Conservation (phyloP, 2,329 filamentous ascomycete genomes). For the Sclerotinia trifoliorum region DNA sequence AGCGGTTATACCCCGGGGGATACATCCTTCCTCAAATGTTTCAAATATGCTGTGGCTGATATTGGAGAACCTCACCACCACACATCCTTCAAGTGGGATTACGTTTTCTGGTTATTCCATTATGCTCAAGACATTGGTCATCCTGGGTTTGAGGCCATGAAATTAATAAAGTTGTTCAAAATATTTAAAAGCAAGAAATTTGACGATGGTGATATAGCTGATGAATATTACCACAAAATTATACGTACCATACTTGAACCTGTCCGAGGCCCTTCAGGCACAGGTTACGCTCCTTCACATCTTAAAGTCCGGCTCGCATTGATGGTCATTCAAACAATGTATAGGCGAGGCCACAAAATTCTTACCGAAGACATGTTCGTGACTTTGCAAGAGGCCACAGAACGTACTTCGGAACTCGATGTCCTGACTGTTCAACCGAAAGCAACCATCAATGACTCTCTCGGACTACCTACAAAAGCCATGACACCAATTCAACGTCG, state of each 20-base stretch:
- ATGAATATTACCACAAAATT: conserved; percentile 40
- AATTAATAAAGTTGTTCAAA: conserved; percentile 1
- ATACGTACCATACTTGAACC: conserved; percentile 42
- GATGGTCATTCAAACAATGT: conserved; percentile 45
- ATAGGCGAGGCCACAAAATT: conserved; percentile 44
- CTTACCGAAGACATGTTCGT: conserved; percentile 40
- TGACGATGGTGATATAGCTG: conserved; percentile 36
- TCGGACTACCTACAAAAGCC: conserved; percentile 29
- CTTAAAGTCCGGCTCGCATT: conserved; percentile 40
- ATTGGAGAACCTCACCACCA: conserved; percentile 32
- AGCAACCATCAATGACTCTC: conserved; percentile 29
- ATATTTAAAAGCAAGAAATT: conserved; percentile 3
- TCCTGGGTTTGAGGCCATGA: conserved; percentile 22
- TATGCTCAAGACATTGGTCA: conserved; percentile 44
- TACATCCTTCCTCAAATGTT: conserved; percentile 15
- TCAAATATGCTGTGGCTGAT: conserved; percentile 8
- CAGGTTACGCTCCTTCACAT: conserved; percentile 27
- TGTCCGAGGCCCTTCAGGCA: conserved; percentile 17
- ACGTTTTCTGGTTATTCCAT: conserved; percentile 42
- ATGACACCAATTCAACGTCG: conserved; percentile 31
- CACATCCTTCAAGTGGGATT: conserved; percentile 37
- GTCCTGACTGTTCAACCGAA: conserved; percentile 35
- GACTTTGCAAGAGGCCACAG: conserved; percentile 32
- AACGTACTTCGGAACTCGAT: conserved; percentile 11
- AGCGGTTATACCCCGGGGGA: conserved; percentile 8